Evolutionary conservation across 2,329 filamentous ascomycete genomes (phyloP), one percentile per base, ranked within the genome.

Genomic region (Fusarium napiforme): DNA sequence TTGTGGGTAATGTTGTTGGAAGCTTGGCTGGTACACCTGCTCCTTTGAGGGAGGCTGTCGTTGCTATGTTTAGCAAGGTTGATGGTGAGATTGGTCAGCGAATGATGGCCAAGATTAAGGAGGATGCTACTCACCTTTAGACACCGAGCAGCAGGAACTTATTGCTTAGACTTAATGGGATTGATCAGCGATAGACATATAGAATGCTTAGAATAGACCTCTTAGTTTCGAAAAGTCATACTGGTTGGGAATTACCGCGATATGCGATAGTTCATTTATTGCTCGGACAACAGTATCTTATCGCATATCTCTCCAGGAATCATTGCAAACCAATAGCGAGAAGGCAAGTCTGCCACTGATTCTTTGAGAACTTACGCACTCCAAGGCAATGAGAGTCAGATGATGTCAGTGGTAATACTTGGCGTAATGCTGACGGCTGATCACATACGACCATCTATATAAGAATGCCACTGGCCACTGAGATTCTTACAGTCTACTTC

Each of bases 11-110:
- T 46, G n/a, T 62, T 21, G 47, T 65, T 40, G 58, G 58, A 26
- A 65, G 62, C n/a, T n/a, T 65, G 34, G 58, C 18, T 28, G 62
- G 62, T 9, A 50, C 47, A 21, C 62, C 62, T 2, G n/a, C 47
- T n/a, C 58, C 62, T 16, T 5, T 65, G 8, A 14, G 58, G 2
- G 62, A 65, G 5, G 62, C 62, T 52, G 58, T 63, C 1, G 62
- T 63, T 11, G 39, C 62, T 46, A 65, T 63, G 62, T 65, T 65
- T 15, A 55, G 46, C n/a, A 65, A 65, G 39, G 62, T 63, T 65
- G 58, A 65, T 36, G 34, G 34, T 30, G 62, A 63, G 47, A 63
- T 65, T 53, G 62, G 62, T 11, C 62, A 65, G 40, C 46, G 57
- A 3, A 65, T 65, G 62, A 65, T 65, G 39, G 57, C 46, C 7